Base-by-base conservation (phyloP, 305 asterid species). In the Rubia balearica region DNA sequence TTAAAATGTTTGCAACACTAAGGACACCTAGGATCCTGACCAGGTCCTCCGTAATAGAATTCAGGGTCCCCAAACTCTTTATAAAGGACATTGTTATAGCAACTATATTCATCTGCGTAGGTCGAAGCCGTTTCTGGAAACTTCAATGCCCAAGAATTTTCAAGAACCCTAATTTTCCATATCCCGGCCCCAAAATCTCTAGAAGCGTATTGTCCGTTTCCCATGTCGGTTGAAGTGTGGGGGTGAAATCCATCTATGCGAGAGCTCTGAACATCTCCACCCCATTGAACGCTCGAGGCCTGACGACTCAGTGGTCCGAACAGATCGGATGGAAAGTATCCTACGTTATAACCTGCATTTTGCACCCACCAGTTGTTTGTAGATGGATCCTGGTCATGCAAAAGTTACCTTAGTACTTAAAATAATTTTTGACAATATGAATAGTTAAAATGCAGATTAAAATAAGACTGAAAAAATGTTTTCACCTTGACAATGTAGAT, bases 1-100 rank as follows among this genome's bases (percentile, higher is more conserved):
- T 30, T 16, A 16, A 16, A 56, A 56, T 56, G 5, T 0, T 56
- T 19, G 0, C 27, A n/a, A 8, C 11, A 19, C 4, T 64, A 89
- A 71, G 86, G 92, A 71, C 97, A 90, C 19, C 8, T 16, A 0
- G 72, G 72, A 67, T 49, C 79, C 21, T 78, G 75, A 27, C 94
- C 94, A 2, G 96, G 97, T 0, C 96, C 97, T 53, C 96, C 97
- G 80, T 74, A 90, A 63, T 73, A 86, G 62, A 90, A 90, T 76
- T 83, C 88, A 43, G 94, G 96, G 30, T 90, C 96, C 8, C 46
- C 68, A 56, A 82, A 77, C 61, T 82, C 86, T 42, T 75, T 87
- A 67, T 41, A 38, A 8, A 81, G 2, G 48, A 27, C 79, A 12
- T 22, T 76, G 30, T 72, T 71, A 66, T 90, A 90, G 59, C 97